Base-by-base conservation (phyloP, 768 basidiomycete species). In the Naganishia kalamii region DNA sequence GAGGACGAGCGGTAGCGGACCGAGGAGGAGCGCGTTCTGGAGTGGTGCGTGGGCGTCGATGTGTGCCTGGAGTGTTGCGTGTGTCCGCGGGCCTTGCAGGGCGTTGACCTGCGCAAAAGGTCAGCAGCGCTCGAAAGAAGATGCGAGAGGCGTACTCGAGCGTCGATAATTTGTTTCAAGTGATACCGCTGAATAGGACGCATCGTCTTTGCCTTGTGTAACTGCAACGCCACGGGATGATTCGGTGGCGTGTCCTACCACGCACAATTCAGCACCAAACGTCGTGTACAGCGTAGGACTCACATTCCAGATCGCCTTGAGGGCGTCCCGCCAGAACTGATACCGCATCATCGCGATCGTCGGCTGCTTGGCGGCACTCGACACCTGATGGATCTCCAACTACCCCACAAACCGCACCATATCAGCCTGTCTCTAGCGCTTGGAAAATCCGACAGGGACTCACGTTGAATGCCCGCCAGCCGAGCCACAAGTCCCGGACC, bases 401-500 rank as follows among this genome's bases (percentile, higher is more conserved):
- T 77, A 32, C 30, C n/a, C n/a, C n/a, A n/a, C n/a, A n/a, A n/a
- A n/a, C n/a, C 10, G 33, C 10, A 13, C 17, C 13, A 17, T 46
- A 54, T 49, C 32, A 48, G 35, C 27, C n/a, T n/a, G n/a, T n/a
- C n/a, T n/a, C n/a, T n/a, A n/a, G n/a, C n/a, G n/a, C n/a, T n/a
- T n/a, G n/a, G n/a, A n/a, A n/a, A n/a, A n/a, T n/a, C n/a, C n/a
- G n/a, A n/a, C n/a, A n/a, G n/a, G n/a, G n/a, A 72, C 75, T 63
- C 68, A 75, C 76, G 49, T 77, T 77, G 69, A 77, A 77, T 15
- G 76, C 76, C 48, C 76, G 52, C 72, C 73, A 76, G 17, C 71
- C 76, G 13, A 77, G 57, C 60, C 68, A 77, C 72, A 73, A 70
- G 21, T 65, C 67, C 54, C 75, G 44, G 48, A 76, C 74, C 51